A percentile compares a stretch with the other conserved stretches of the same genome.
Evolutionary conservation across 768 basidiomycete genomes (phyloP).

Genomic region (Suillus ampliporus): DNA sequence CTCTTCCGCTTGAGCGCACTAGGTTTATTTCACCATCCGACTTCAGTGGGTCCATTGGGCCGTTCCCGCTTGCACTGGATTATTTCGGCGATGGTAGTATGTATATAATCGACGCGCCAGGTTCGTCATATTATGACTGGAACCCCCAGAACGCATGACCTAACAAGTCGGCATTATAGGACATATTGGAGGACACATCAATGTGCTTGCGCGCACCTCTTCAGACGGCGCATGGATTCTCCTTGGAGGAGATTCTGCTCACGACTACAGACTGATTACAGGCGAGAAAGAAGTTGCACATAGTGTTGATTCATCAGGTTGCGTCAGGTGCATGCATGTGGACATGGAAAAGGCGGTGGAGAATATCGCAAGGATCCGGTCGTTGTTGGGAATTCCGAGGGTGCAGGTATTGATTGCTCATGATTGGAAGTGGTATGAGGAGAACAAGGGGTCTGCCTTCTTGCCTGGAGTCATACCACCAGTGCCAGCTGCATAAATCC

Average conservation of each 20-base stretch:
- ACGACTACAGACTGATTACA: conserved; percentile 53
- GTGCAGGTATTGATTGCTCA: conserved; percentile 59
- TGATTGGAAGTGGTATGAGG: conserved; percentile 56
- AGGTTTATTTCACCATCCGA: conserved; percentile 36
- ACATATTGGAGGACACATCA: conserved; percentile 58
- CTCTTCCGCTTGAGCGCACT: conserved; percentile 43
- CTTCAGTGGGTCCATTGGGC: conserved; percentile 47
- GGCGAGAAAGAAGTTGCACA: conserved; percentile 46
- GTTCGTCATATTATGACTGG: background rate
- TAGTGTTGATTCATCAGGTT: conserved; percentile 18
- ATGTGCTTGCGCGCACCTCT: conserved; percentile 56
- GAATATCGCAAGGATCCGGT: conserved; percentile 46
- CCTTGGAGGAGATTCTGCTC: conserved; percentile 58
- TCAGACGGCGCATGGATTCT: conserved; percentile 56
- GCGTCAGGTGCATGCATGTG: conserved; percentile 47
- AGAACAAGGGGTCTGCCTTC: conserved; percentile 49
- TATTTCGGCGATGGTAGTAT: conserved; percentile 59
- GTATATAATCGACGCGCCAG: conserved; percentile 58
- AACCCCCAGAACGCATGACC: background rate
- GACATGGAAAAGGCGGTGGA: conserved; percentile 49
- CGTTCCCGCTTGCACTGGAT: conserved; percentile 54
- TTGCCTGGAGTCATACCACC: conserved; percentile 27
- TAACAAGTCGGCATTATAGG: conserved; percentile 21
- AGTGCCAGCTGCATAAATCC: background rate
- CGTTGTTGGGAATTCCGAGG: conserved; percentile 42